These are phyloP conservation scores for Voacanga thouarsii DNA, from an alignment of 257 asterid species.

Conservation along the genomic window DNA sequence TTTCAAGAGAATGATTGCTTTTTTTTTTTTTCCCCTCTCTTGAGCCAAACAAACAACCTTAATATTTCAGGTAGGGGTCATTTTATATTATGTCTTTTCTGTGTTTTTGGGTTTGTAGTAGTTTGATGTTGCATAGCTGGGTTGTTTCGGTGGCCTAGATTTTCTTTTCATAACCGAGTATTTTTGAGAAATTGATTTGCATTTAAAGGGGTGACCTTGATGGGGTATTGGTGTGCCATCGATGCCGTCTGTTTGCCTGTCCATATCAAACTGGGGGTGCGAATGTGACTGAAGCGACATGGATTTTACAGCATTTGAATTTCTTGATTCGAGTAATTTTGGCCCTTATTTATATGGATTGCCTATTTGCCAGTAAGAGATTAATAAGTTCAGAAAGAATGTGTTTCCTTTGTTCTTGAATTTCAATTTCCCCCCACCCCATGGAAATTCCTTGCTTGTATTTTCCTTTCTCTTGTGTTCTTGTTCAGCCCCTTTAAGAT, in stretches of 20 bases:
- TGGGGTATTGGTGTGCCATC: constrained; percentile 30
- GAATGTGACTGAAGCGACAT: constrained; percentile 36
- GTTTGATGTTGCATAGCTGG: background rate
- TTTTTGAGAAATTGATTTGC: background rate
- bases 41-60: constrained; percentile 44
- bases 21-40: constrained; percentile 16
- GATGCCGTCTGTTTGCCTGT: constrained; percentile 46
- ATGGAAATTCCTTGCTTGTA: background rate
- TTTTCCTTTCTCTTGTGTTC: background rate
- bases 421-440: background rate
- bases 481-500: background rate
- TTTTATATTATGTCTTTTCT: constrained; percentile 27
- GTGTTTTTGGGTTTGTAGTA: background rate
- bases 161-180: background rate
- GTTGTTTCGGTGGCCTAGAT: background rate
- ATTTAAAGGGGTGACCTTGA: constrained; percentile 20
- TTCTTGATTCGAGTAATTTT: constrained; percentile 23
- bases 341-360: constrained; percentile 17
- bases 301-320: constrained; percentile 27
- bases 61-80: constrained; percentile 29
- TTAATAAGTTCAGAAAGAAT: constrained; percentile 3
- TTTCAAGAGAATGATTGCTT: constrained; percentile 46
- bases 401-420: background rate
- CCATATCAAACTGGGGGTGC: constrained; percentile 28
- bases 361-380: constrained; percentile 16